Evolutionary conservation across 768 basidiomycete species (phyloP), one percentile per base, ranked within the genome.

Genomic region (Neoboletus brunneissimus): DNA sequence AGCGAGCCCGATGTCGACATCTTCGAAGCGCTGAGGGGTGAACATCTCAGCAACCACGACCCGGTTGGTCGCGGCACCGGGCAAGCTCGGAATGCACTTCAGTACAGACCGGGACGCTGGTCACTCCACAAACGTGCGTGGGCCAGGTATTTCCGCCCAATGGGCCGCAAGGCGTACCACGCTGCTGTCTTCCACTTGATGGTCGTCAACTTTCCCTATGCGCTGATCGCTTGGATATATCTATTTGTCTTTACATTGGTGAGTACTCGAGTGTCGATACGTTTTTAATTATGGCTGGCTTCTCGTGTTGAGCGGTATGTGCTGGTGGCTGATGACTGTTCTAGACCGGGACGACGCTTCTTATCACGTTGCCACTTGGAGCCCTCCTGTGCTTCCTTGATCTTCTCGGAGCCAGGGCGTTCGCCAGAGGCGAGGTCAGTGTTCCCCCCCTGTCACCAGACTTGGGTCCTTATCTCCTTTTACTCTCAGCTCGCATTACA

Each of bases 201-300:
- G 41, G 74, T 88, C 25, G 46, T 92, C 63, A 92, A 93, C 71
- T 89, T 93, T 64, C 89, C 89, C 0, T 91, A 81, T 63, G 88
- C 88, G 16, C 71, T 92, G 56, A 66, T 76, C n/a, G 86, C 88
- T n/a, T 91, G 87, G 85, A 66, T 90, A 11, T 91, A 83, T 66
- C 75, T 89, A 16, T 90, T 92, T 62, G 83, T 89, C 12, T 88
- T 91, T 64, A 92, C 90, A 0, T 72, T 93, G 71, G 90, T 91
- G 63, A 62, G 87, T 77, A 41, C 18, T 23, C 1, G 62, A 60
- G 86, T 77, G 40, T n/a, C 8, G 32, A 48, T 18, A 10, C 31
- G n/a, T 16, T 35, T 29, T 48, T 35, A 20, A n/a, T 42, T 6
- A 37, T 50, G 35, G 25, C 40, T 31, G 23, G 27, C 29, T 34